Base-by-base conservation (phyloP, 1,284 basidiomycete genomes). In the Ustilago hordei region DNA sequence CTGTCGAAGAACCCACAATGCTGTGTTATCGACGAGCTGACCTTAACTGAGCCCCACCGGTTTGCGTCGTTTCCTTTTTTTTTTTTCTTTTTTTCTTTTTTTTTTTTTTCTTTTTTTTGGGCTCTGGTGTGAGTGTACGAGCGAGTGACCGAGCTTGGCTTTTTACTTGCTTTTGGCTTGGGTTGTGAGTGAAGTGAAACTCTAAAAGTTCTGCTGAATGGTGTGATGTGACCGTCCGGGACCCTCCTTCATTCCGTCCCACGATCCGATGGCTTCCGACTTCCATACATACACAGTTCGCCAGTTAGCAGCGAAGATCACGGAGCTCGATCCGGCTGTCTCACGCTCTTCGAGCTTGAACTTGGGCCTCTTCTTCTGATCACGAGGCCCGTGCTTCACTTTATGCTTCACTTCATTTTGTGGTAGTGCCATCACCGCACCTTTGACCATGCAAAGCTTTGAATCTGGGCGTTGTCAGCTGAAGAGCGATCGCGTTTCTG, bases 191-290 rank as follows among this genome's bases (percentile, higher is more conserved):
- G 28, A 32, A 32, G 13, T 28, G 13, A 50, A 50, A 28, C 31
- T 50, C 31, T 15, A 32, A 31, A 15, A 23, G 48, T 50, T 50
- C 28, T 32, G 48, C 7, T 31, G 4, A 28, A 28, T 50, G 48
- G 13, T 50, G 23, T 48, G 45, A n/a, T 31, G 45, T 52, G 38
- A 35, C 53, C 36, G 41, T 60, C 48, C 32, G 19, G 64, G 45
- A 66, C 64, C 64, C 64, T 66, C 8, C 47, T 66, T 66, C 64
- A 66, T 66, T 56, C 45, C 32, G 47, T 66, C 64, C 52, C 64
- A 66, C 64, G 64, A 47, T 55, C 52, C 57, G 48, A 60, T 31
- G 52, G 57, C 57, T 60, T 66, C 64, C 64, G 64, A 48, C n/a
- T 35, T 15, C 13, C n/a, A 34, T 35, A 35, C 17, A 17, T 28